Evolutionary conservation across 305 asterid genomes (phyloP).

Genomic region (Fraxinus xanthoxyloides): DNA sequence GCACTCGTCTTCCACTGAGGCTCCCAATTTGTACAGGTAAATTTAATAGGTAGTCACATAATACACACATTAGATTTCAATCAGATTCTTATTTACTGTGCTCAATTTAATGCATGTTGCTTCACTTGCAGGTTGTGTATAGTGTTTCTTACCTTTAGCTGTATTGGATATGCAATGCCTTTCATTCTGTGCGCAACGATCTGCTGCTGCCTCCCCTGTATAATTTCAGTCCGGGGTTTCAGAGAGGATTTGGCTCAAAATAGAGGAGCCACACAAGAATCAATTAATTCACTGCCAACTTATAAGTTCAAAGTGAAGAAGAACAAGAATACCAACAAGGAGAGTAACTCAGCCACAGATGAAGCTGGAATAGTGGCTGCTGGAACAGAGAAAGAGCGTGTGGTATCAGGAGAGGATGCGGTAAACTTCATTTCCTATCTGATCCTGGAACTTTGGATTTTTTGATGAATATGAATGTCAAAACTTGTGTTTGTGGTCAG

Average conservation of each 20-base stretch:
- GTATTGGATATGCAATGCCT: constrained; percentile 98
- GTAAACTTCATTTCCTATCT: constrained; percentile 46
- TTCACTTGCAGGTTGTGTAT: constrained; percentile 70
- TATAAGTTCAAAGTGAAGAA: constrained; percentile 73
- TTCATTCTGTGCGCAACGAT: constrained; percentile 90
- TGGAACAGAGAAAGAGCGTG: constrained; percentile 87
- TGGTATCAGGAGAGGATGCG: constrained; percentile 85
- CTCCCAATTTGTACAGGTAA: constrained; percentile 92
- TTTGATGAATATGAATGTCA: not conserved
- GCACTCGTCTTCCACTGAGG: constrained; percentile 76
- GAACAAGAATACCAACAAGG: constrained; percentile 6
- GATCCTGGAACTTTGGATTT: not conserved
- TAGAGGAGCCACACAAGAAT: constrained; percentile 91
- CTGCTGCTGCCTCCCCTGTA: constrained; percentile 99
- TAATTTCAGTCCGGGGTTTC: constrained; percentile 82
- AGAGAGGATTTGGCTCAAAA: constrained; percentile 77
- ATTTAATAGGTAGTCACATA: not conserved
- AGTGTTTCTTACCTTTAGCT: constrained; percentile 89
- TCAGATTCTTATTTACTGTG: constrained; percentile 2
- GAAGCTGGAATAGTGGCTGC: constrained; percentile 86
- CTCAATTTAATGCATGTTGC: constrained; percentile 7
- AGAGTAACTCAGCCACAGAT: constrained; percentile 20
- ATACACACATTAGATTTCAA: not conserved
- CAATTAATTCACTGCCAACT: constrained; percentile 85
- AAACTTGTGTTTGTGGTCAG: not conserved